Evolutionary conservation across 2,329 filamentous ascomycete species (phyloP).

Genomic region (Mycosphaerelloides madeirae): DNA sequence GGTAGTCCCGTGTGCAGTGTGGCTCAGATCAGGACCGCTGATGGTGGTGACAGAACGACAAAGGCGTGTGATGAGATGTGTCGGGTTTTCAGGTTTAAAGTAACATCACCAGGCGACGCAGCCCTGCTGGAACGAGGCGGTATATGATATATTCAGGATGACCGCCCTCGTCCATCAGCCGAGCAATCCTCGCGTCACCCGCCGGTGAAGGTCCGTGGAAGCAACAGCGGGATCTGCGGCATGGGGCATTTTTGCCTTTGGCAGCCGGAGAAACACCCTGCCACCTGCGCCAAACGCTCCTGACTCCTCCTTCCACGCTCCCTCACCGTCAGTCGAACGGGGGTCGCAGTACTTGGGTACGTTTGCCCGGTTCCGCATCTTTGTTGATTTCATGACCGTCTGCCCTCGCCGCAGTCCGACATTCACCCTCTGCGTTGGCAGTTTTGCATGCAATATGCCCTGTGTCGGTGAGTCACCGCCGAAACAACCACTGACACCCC

Average conservation of each 20-base stretch:
- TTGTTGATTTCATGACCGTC: constrained; percentile 1
- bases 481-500: not conserved
- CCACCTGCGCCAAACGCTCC: too few relatives aligned
- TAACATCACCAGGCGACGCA: not conserved
- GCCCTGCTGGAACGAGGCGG: not conserved
- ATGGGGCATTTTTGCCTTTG: too few relatives aligned
- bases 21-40: constrained; percentile 1
- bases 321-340: too few relatives aligned
- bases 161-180: constrained; percentile 1
- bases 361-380: constrained; percentile 2
- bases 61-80: constrained; percentile 11
- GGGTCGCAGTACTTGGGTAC: too few relatives aligned
- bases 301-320: too few relatives aligned
- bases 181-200: constrained; percentile 2
- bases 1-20: not conserved
- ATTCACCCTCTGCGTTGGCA: not conserved
- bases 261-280: too few relatives aligned
- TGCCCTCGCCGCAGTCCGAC: constrained; percentile 1
- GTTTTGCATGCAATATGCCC: too few relatives aligned
- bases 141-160: constrained; percentile 6
- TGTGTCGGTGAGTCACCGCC: constrained; percentile 4
- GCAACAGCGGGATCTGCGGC: constrained; percentile 2
- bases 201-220: constrained; percentile 6
- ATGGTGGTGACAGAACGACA: constrained; percentile 9
- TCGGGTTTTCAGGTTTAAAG: constrained; percentile 5